phyloP scores from a whole-genome alignment of 169 alveolate species.

The Plasmodium berghei region DNA sequence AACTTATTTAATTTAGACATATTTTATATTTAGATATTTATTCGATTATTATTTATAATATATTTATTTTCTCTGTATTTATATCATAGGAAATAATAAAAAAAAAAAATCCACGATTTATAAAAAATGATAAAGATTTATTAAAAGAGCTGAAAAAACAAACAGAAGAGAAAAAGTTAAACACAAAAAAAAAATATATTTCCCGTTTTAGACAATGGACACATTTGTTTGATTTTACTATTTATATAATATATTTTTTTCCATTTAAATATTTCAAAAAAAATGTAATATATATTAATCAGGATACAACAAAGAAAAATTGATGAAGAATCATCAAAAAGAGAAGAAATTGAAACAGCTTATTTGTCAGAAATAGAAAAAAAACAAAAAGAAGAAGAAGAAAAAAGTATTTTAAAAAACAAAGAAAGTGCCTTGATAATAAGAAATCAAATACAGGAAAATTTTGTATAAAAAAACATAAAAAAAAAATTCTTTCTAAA shows the following conservation, averaged over 20 bases:
- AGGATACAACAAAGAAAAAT: conserved; percentile 31
- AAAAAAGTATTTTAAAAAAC: conserved; percentile 39
- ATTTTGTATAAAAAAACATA: conserved; percentile 29
- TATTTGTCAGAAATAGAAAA: conserved; percentile 55
- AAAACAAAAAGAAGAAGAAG: conserved; percentile 59
- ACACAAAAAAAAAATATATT: not conserved
- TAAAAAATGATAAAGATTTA: conserved; percentile 58
- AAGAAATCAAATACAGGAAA: conserved; percentile 69
- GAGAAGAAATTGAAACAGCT: conserved; percentile 66
- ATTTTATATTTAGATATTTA: no score
- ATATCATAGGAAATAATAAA: conserved; percentile 9
- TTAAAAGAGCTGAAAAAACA: conserved; percentile 54
- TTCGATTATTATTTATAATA: no score
- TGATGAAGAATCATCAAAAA: conserved; percentile 32
- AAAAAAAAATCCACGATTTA: conserved; percentile 20
- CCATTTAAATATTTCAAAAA: not conserved
- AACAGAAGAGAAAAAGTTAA: conserved; percentile 61
- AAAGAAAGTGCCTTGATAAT: conserved; percentile 70
- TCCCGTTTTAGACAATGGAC: not conserved
- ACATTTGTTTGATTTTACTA: not conserved
- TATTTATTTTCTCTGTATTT: conserved; percentile 5
- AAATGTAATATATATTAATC: not conserved
- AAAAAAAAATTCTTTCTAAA: not conserved
- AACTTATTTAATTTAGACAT: not conserved
- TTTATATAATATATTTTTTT: not conserved